Evolutionary conservation across 2,329 filamentous ascomycete species (phyloP).

Genomic region (Phoma sp.): DNA sequence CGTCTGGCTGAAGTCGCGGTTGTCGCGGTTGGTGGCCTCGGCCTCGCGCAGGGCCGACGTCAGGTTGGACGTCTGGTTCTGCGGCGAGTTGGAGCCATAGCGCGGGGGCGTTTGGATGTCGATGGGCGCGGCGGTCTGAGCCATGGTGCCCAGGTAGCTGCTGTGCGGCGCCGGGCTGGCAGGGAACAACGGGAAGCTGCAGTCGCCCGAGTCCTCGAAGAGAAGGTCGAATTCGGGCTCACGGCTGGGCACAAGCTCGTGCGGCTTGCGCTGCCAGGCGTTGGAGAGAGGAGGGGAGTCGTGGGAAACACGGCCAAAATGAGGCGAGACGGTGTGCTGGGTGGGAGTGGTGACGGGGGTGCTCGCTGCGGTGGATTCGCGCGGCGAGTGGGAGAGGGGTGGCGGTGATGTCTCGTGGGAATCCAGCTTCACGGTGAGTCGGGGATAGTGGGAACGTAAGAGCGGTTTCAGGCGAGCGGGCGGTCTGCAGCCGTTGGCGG

Average conservation of each 20-base stretch:
- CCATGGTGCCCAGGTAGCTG: conserved; percentile 54
- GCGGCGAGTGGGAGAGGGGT: conserved; percentile 61
- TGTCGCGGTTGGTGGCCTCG: no score
- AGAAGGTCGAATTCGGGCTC: conserved; percentile 46
- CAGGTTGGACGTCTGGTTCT: conserved; percentile 68
- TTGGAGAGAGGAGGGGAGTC: conserved; percentile 47
- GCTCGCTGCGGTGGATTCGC: conserved; percentile 60
- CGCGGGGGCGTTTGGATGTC: conserved; percentile 64
- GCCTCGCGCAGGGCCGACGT: conserved; percentile 66
- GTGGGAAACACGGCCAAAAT: conserved; percentile 52
- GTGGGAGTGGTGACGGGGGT: conserved; percentile 56
- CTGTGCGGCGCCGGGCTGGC: conserved; percentile 36
- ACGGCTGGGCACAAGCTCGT: conserved; percentile 42
- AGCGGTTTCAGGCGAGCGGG: conserved; percentile 16
- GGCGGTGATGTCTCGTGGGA: conserved; percentile 59
- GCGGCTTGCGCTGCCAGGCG: conserved; percentile 55
- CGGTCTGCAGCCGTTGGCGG: conserved; percentile 14
- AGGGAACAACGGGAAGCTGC: conserved; percentile 50
- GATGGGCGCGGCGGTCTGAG: conserved; percentile 63
- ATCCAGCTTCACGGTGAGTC: conserved; percentile 60
- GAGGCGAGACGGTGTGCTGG: conserved; percentile 51
- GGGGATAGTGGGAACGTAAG: conserved; percentile 5
- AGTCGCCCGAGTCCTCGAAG: conserved; percentile 52
- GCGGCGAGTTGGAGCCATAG: conserved; percentile 65
- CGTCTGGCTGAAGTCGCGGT: conserved; percentile 37